These are phyloP conservation scores for Penicillium antarcticum DNA, from an alignment of 495 filamentous ascomycete species.

Conservation along the genomic window DNA sequence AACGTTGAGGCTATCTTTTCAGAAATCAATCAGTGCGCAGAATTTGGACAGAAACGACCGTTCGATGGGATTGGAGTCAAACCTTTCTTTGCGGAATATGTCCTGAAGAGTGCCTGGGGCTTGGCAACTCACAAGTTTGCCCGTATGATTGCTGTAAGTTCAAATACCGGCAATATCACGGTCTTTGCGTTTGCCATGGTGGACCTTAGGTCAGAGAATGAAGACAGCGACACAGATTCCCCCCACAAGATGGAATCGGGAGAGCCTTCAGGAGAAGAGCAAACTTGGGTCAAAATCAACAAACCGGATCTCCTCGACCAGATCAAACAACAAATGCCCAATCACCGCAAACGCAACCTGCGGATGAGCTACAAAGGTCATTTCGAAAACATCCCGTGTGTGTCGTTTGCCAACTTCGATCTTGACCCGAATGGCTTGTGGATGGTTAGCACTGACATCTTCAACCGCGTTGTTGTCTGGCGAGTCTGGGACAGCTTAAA, in stretches of 20 bases:
- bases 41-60: slow-evolving; percentile 20
- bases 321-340: slow-evolving; percentile 28
- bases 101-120: slow-evolving; percentile 82
- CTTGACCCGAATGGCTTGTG: slow-evolving; percentile 61
- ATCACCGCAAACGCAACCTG: slow-evolving; percentile 36
- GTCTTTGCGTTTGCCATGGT: slow-evolving; percentile 73
- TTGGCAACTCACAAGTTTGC: slow-evolving; percentile 77
- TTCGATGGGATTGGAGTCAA: slow-evolving; percentile 30
- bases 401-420: slow-evolving; percentile 68
- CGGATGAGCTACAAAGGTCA: slow-evolving; percentile 45
- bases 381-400: slow-evolving; percentile 68
- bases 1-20: slow-evolving; percentile 58
- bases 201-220: slow-evolving; percentile 20
- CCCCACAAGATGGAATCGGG: slow-evolving; percentile 17
- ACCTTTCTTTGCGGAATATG: slow-evolving; percentile 72
- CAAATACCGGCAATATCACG: slow-evolving; percentile 65
- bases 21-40: slow-evolving; percentile 34
- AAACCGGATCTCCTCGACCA: slow-evolving; percentile 20
- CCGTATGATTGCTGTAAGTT: slow-evolving; percentile 75
- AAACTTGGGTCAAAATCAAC: slow-evolving; percentile 37
- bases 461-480: slow-evolving; percentile 62
- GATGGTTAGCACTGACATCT: slow-evolving; percentile 73
- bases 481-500: slow-evolving; percentile 53
- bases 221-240: slow-evolving; percentile 7
- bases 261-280: slow-evolving; percentile 24